Evolutionary conservation across 1,139 yeast species (phyloP).

Genomic region (Scheffersomyces insectosa): DNA sequence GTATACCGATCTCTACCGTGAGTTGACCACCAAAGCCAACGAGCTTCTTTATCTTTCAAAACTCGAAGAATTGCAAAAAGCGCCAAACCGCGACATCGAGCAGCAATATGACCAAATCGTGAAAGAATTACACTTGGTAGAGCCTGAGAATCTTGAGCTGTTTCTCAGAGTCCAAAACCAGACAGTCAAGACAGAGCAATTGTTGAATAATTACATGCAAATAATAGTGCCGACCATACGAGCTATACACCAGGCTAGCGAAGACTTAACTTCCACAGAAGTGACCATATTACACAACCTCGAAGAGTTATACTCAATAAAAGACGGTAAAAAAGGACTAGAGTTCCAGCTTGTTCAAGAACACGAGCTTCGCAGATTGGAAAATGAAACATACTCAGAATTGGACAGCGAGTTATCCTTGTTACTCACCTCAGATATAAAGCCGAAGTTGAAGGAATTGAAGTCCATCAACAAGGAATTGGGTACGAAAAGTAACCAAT

Average conservation of each 20-base stretch:
- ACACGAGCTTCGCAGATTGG: constrained; percentile 11
- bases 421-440: constrained; percentile 8
- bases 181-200: constrained; percentile 23
- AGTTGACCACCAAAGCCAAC: constrained; percentile 27
- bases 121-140: constrained; percentile 13
- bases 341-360: constrained; percentile 16
- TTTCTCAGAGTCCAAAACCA: constrained; percentile 22
- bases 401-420: constrained; percentile 13
- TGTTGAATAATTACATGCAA: constrained; percentile 27
- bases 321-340: constrained; percentile 1
- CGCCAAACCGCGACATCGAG: constrained; percentile 13
- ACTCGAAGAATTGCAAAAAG: constrained; percentile 17
- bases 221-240: constrained; percentile 32
- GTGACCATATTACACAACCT: constrained; percentile 26
- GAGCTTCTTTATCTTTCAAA: constrained; percentile 31
- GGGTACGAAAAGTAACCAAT: constrained; percentile 2
- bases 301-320: constrained; percentile 18
- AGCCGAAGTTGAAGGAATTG: constrained; percentile 10
- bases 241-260: constrained; percentile 31
- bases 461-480: constrained; percentile 7
- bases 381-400: constrained; percentile 6
- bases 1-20: constrained; percentile 21
- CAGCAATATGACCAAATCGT: constrained; percentile 10
- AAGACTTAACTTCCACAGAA: constrained; percentile 32
- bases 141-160: constrained; percentile 19